A percentile compares a stretch with the other conserved stretches of the same genome.
phyloP scores from a whole-genome alignment of 371 early-diverging fungal species.

The Syncephalastrum sp. region DNA sequence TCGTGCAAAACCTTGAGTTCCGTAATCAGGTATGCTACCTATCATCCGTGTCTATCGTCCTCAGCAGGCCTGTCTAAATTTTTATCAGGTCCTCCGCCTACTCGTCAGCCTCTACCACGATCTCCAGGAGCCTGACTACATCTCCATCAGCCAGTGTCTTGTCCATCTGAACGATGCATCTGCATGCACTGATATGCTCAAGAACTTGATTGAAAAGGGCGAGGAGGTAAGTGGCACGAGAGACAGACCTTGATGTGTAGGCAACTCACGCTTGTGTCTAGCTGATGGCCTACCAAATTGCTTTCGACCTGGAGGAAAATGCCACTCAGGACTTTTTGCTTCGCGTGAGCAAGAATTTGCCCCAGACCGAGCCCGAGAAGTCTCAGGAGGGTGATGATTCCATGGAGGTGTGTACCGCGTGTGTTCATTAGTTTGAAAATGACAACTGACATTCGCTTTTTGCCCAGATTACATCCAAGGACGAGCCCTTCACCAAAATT shows the following conservation, averaged over 20 bases:
- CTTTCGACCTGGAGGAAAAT: constrained; percentile 93
- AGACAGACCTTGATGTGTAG: neutral
- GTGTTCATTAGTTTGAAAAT: neutral
- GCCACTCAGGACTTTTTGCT: constrained; percentile 92
- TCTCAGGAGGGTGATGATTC: constrained; percentile 26
- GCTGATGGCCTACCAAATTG: constrained; percentile 95
- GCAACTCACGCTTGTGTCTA: constrained; percentile 6
- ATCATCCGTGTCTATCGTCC: neutral
- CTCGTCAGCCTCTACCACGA: constrained; percentile 81
- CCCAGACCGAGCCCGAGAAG: constrained; percentile 26
- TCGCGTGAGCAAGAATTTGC: constrained; percentile 68
- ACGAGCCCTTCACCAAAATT: constrained; percentile 49
- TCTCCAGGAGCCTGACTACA: constrained; percentile 83
- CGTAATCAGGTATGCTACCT: constrained; percentile 63
- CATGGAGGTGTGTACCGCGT: constrained; percentile 40
- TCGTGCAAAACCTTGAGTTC: constrained; percentile 80
- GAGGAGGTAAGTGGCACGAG: constrained; percentile 44
- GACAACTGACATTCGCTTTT: neutral
- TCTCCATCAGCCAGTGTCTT: constrained; percentile 88
- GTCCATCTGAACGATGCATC: constrained; percentile 83
- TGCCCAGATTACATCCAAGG: constrained; percentile 14
- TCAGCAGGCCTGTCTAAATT: neutral
- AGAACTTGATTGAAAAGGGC: constrained; percentile 57
- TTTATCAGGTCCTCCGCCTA: constrained; percentile 66
- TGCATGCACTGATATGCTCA: constrained; percentile 73